These are phyloP conservation scores for Ogataea naganishii DNA, from an alignment of 805 yeast genomes.

Conservation along the genomic window DNA sequence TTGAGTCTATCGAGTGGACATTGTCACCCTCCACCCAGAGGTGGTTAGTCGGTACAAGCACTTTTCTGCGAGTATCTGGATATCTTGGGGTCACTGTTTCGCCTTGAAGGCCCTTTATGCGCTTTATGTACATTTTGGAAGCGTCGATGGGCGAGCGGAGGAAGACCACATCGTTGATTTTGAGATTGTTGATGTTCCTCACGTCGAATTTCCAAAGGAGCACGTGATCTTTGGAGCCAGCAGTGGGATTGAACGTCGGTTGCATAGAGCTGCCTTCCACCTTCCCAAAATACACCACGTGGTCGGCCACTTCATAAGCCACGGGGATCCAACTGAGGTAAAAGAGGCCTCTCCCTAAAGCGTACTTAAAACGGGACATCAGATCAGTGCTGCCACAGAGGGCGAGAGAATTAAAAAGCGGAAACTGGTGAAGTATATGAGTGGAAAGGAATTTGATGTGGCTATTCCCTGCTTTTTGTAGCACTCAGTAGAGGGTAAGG, in stretches of 20 bases:
- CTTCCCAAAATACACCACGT: slow-evolving; percentile 63
- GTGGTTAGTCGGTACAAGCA: slow-evolving; percentile 68
- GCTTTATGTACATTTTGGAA: slow-evolving; percentile 62
- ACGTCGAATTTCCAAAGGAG: slow-evolving; percentile 58
- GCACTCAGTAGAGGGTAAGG: too few species aligned
- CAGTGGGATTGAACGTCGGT: slow-evolving; percentile 76
- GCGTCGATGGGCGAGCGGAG: slow-evolving; percentile 80
- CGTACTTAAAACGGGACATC: slow-evolving; percentile 20
- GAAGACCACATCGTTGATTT: slow-evolving; percentile 65
- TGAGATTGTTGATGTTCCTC: slow-evolving; percentile 34
- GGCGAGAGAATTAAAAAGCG: too few species aligned
- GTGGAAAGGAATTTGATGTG: too few species aligned
- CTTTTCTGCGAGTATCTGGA: slow-evolving; percentile 57
- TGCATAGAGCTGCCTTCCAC: slow-evolving; percentile 82
- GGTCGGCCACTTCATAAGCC: slow-evolving; percentile 54
- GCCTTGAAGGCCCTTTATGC: slow-evolving; percentile 71
- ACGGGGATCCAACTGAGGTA: slow-evolving; percentile 77
- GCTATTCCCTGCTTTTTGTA: too few species aligned
- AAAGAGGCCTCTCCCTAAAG: slow-evolving; percentile 22
- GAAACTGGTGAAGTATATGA: too few species aligned
- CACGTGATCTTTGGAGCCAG: slow-evolving; percentile 48
- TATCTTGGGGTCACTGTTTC: slow-evolving; percentile 54
- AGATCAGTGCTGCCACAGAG: too few species aligned
- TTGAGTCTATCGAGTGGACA: slow-evolving; percentile 74
- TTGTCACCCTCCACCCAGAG: slow-evolving; percentile 96